Base-by-base conservation (phyloP, 768 basidiomycete genomes). In the Boletus rubropictus region DNA sequence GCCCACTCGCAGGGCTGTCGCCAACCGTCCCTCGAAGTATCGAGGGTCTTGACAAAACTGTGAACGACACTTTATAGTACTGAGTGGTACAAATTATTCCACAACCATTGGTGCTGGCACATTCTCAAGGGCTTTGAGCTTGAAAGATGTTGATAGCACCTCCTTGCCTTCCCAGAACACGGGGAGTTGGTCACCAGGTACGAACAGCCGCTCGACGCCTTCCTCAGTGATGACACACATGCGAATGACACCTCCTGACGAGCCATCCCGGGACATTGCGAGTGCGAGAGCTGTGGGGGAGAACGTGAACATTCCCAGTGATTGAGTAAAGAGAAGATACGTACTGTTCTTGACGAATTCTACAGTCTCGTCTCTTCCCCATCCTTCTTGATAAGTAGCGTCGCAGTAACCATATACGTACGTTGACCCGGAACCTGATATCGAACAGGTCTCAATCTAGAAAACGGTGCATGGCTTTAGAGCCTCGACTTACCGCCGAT, bases 361-460 rank as follows among this genome's bases (percentile, higher is more conserved):
- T 46, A 99, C 71, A 0, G 93, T 96, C 70, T 97, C 81, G 32
- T 92, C 89, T 56, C 78, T 78, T 7, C 79, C 82, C 93, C 90
- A 95, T 14, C 88, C 90, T 24, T 97, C 94, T 67, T 82, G 71
- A 65, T 87, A 99, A 22, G 93, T 97, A n/a, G 96, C 92, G 66
- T 99, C 96, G 59, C 96, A 98, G 71, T 97, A 98, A 43, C 95
- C 96, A 62, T 98, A 99, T 10, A 98, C 92, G 64, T 98, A 99
- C 7, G 93, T 92, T 31, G 93, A 96, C 7, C 96, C 96, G 42
- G 92, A 95, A 21, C 91, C 88, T 91, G 54, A 24, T 17, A 35
- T 38, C 21, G 18, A 44, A 24, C 37, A 29, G 8, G 28, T 9
- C 25, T 18, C 7, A 11, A 21, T 54, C 17, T 42, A 28, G 22